phyloP scores from a whole-genome alignment of 2,329 filamentous ascomycete species.

The Diplodia scrobiculata region DNA sequence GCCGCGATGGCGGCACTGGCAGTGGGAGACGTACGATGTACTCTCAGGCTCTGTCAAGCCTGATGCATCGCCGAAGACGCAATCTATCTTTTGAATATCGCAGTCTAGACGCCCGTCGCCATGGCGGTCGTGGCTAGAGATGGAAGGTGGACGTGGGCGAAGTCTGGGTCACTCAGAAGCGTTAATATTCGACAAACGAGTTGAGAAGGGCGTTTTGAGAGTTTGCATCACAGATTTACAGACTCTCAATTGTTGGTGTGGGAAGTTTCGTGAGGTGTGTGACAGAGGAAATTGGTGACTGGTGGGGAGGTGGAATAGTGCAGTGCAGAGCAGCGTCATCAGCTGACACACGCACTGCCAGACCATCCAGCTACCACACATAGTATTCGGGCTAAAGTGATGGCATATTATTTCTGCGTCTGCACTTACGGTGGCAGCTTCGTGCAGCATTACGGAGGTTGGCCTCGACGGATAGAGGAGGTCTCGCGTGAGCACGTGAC shows the following conservation, averaged over 20 bases:
- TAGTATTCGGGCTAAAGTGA: not conserved
- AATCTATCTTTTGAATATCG: not conserved
- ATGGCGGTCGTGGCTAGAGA: not conserved
- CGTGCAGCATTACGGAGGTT: not conserved
- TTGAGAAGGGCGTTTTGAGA: not conserved
- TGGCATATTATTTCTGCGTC: not conserved
- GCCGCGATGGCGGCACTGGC: not conserved
- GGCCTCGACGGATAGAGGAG: not conserved
- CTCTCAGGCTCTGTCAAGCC: not conserved
- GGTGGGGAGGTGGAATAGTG: not conserved
- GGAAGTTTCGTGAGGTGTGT: not conserved
- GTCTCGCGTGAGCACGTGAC: not conserved
- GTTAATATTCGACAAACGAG: not conserved
- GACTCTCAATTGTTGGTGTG: not conserved
- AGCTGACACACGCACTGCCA: slow-evolving; percentile 1
- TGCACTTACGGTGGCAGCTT: not conserved
- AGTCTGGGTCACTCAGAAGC: not conserved
- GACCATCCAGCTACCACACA: not conserved
- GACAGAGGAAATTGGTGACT: not conserved
- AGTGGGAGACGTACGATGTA: not conserved
- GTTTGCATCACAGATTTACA: not conserved
- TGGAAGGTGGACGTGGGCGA: not conserved
- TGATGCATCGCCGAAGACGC: not conserved
- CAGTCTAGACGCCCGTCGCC: not conserved
- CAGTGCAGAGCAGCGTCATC: not conserved